Evolutionary conservation across 2,329 filamentous ascomycete genomes (phyloP).

Genomic region (Aspergillus nomiae): DNA sequence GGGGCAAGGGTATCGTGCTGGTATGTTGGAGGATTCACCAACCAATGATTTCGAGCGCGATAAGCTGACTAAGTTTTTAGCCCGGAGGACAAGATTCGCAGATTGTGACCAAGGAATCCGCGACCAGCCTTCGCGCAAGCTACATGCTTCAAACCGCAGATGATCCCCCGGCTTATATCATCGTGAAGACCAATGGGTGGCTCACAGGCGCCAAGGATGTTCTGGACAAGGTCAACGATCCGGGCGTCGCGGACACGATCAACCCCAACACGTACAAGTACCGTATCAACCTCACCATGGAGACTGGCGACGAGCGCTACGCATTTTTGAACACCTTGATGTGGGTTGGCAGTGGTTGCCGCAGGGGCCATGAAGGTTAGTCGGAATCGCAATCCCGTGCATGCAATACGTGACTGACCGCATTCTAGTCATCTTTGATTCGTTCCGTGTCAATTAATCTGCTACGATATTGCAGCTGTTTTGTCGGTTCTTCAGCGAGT

Average conservation of each 20-base stretch:
- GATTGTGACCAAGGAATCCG: constrained; percentile 50
- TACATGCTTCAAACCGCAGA: constrained; percentile 55
- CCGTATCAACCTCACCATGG: constrained; percentile 50
- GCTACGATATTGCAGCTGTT: constrained; percentile 20
- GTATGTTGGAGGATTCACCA: constrained; percentile 33
- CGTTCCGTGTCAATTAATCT: constrained; percentile 29
- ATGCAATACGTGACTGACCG: constrained; percentile 14
- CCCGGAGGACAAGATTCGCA: constrained; percentile 55
- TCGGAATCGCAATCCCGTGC: not conserved
- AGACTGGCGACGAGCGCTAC: constrained; percentile 54
- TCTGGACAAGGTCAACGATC: constrained; percentile 51
- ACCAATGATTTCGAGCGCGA: not conserved
- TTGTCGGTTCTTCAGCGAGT: constrained; percentile 27
- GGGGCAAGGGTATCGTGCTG: constrained; percentile 54
- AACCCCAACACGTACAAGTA: constrained; percentile 54
- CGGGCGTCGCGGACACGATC: constrained; percentile 46
- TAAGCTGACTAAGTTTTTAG: constrained; percentile 29
- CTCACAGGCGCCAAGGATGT: constrained; percentile 52
- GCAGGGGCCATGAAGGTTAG: constrained; percentile 49
- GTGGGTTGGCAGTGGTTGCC: constrained; percentile 54
- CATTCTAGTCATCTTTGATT: constrained; percentile 26
- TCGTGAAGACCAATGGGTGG: constrained; percentile 51
- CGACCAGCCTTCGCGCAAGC: constrained; percentile 47
- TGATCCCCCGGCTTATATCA: constrained; percentile 53
- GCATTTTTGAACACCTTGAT: constrained; percentile 52